Conservation (phyloP, 225 moss, liverwort and hornwort genomes). For the Physcomitrellopsis africana region DNA sequence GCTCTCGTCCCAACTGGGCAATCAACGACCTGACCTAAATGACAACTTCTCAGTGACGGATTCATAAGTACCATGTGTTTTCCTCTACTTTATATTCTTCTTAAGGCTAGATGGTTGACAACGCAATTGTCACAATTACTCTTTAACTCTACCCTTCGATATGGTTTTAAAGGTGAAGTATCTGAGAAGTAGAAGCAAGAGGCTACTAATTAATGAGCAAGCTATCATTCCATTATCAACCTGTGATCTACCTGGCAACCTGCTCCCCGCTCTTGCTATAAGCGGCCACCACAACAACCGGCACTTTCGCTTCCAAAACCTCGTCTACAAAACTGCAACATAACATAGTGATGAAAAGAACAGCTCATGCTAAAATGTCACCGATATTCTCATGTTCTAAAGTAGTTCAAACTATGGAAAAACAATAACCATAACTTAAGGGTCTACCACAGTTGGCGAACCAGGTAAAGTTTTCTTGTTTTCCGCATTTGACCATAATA, state of each 20-base stretch:
- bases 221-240: conserved; percentile 2
- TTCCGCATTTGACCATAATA: conserved; percentile 5
- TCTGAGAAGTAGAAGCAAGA: conserved; percentile 4
- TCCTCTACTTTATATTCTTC: conserved; percentile 1
- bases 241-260: conserved; percentile 70
- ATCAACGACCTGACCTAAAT: conserved; percentile 72
- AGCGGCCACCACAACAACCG: conserved; percentile 76
- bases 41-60: conserved; percentile 38
- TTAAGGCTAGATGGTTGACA: background rate
- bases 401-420: conserved; percentile 8
- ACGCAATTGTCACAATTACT: background rate
- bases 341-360: conserved; percentile 26
- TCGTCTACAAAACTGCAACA: conserved; percentile 87
- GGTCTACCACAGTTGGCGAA: conserved; percentile 19
- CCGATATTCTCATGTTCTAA: conserved; percentile 21
- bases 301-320: conserved; percentile 72
- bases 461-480: conserved; percentile 13
- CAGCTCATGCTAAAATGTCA: conserved; percentile 4
- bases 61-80: conserved; percentile 27
- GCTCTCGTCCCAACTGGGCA: conserved; percentile 73
- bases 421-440: conserved; percentile 6
- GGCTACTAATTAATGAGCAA: conserved; percentile 7
- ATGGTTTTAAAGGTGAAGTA: background rate
- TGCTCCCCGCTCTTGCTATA: conserved; percentile 82
- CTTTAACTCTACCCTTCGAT: background rate